Conservation (phyloP, 768 basidiomycete species). For the Myochromella boudieri region DNA sequence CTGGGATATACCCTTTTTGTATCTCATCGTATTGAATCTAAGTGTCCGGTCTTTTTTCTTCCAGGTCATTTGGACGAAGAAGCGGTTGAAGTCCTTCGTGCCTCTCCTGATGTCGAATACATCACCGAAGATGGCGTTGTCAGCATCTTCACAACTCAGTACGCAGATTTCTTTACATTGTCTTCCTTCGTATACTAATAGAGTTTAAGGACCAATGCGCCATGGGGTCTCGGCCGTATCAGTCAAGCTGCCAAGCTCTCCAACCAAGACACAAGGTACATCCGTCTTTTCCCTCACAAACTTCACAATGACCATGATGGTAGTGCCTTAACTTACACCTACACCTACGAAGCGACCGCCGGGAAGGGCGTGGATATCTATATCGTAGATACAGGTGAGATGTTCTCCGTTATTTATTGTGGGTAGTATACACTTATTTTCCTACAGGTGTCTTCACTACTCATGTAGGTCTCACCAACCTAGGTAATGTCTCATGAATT, state of each 20-base stretch:
- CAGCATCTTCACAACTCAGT: slow-evolving; percentile 23
- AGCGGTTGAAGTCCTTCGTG: slow-evolving; percentile 20
- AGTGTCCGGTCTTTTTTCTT: neutral
- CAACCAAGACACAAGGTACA: slow-evolving; percentile 12
- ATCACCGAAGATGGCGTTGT: slow-evolving; percentile 24
- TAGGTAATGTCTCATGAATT: no score
- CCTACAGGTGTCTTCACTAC: slow-evolving; percentile 10
- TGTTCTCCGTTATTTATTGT: neutral
- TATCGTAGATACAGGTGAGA: slow-evolving; percentile 29
- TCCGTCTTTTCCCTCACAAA: neutral
- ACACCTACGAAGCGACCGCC: slow-evolving; percentile 16
- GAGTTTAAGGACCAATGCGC: slow-evolving; percentile 25
- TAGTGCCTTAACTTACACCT: slow-evolving; percentile 15
- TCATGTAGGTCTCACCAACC: slow-evolving; percentile 1
- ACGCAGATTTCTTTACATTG: neutral
- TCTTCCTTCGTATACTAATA: no score
- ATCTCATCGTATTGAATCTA: neutral
- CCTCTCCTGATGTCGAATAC: slow-evolving; percentile 21
- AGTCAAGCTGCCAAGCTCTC: slow-evolving; percentile 18
- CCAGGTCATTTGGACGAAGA: slow-evolving; percentile 15
- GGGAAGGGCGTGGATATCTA: slow-evolving; percentile 29
- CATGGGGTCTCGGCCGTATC: slow-evolving; percentile 31
- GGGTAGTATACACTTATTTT: neutral
- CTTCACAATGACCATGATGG: neutral
- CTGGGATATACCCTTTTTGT: neutral